Base-by-base conservation (phyloP, 2,329 filamentous ascomycete genomes). In the Alternaria triticina region DNA sequence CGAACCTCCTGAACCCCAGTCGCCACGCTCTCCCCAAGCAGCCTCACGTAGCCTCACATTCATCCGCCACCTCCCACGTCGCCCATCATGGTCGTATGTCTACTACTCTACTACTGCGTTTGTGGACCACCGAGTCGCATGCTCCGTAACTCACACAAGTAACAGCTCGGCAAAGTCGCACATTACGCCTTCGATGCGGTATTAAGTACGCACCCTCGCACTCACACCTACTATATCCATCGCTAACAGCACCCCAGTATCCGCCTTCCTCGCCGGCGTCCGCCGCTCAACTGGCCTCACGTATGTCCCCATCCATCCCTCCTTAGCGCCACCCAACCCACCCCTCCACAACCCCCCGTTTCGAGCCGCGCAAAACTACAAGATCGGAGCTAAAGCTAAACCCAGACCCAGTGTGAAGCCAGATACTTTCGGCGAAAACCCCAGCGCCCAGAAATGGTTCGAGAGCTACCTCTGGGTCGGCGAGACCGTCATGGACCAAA, bases 401-500 rank as follows among this genome's bases (percentile, higher is more conserved):
- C 54, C 61, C 74, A 90, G 86, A 79, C 86, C 88, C 82, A 97
- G 96, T 86, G 87, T 99, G 83, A 93, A 94, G 84, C 90, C 91
- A 74, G 94, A 97, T 70, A 90, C 90, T 72, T 87, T 97, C 76
- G 87, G 91, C 78, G 93, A 96, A 62, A 95, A 90, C 81, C 92
- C 93, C 79, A 91, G 94, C 67, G 82, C 96, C 71, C 90, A 91
- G 79, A 90, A 90, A 76, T 98, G 94, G 94, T 89, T 98, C 70
- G 91, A 95, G 77, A 95, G 91, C 79, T 98, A 98, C 81, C 89
- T 98, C 46, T 93, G 93, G 67, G 90, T 97, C 17, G 96, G 96
- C 73, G 96, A 99, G 84, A 97, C 94, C 89, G 92, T 97, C 69
- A 97, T 99, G 94, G 96, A 99, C 81, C 92, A 96, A 84, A 96